Evolutionary conservation across 495 filamentous ascomycete species (phyloP), one percentile per base, ranked within the genome.

Genomic region (Sphaerosporella brunnea): DNA sequence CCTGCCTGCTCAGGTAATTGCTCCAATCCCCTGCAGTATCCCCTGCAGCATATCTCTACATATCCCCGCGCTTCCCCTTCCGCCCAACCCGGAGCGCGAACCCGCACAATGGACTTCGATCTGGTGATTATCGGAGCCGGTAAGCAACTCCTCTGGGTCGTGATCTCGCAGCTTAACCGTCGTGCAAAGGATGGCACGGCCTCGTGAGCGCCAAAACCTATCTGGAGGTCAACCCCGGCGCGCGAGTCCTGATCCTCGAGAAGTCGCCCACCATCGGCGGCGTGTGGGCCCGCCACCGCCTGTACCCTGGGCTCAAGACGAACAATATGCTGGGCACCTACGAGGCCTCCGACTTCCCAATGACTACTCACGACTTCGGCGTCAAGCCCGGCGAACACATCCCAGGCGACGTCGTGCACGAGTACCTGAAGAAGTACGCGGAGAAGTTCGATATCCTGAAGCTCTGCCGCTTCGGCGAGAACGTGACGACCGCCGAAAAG

Each of bases 291-390:
- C 63, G 70, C 26, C 63, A 78, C 25, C 65, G 75, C 0, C 63
- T 80, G 23, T 85, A 84, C 57, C 72, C 73, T 5, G 76, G 77
- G 8, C 69, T 87, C 19, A 75, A 73, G 44, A 73, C 78, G 4
- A 78, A 77, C 58, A 75, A 76, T 51, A 65, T 72, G 60, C 60
- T 74, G 16, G 77, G 79, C 9, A 78, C 70, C 2, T 76, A 77
- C 55, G 80, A 82, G 60, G 81, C 71, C 59, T 75, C 72, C 36
- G 80, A 83, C 54, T 82, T 79, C 51, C 79, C 79, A 23, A 80
- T 87, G 78, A 55, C 49, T 4, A 37, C 47, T 23, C 57, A 66
- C 18, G 70, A 62, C 0, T 78, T 73, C 53, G 74, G 74, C 2
- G 71, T 82, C 36, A 65, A 72, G 45, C 53, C 68, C 1, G 75